A percentile compares a stretch with the other conserved stretches of the same genome.
These are phyloP conservation scores for Gloeostereum incarnatum DNA, from an alignment of 768 basidiomycete genomes.

Conservation along the genomic window DNA sequence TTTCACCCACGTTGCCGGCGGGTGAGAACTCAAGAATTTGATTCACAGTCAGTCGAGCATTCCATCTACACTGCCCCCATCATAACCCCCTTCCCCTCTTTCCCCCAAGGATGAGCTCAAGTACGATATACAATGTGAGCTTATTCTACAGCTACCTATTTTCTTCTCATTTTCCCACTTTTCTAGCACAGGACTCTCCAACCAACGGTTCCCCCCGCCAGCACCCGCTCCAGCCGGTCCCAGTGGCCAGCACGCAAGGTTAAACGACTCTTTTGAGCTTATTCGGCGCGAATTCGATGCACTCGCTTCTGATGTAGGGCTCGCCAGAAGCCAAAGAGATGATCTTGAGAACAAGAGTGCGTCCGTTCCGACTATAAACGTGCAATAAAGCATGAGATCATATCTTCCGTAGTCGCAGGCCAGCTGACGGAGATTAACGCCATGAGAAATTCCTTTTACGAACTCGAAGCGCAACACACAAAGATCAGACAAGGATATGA, in stretches of 20 bases:
- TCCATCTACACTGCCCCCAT: too few species aligned
- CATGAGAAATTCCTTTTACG: slow-evolving; percentile 85
- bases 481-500: slow-evolving; percentile 86
- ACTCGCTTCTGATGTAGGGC: slow-evolving; percentile 55
- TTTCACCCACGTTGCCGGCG: too few species aligned
- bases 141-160: too few species aligned
- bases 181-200: too few species aligned
- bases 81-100: too few species aligned
- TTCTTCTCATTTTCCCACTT: too few species aligned
- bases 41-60: too few species aligned
- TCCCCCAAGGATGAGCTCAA: too few species aligned
- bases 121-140: too few species aligned
- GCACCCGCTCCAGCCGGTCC: slow-evolving; percentile 25
- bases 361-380: slow-evolving; percentile 15
- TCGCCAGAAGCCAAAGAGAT: slow-evolving; percentile 70
- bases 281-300: slow-evolving; percentile 82
- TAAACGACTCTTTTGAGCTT: slow-evolving; percentile 74
- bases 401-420: slow-evolving; percentile 40
- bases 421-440: slow-evolving; percentile 89
- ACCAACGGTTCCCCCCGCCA: too few species aligned
- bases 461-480: slow-evolving; percentile 82
- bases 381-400: slow-evolving; percentile 5
- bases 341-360: slow-evolving; percentile 86
- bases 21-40: too few species aligned
- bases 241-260: slow-evolving; percentile 33